A percentile compares a stretch with the other conserved stretches of the same genome.
These are phyloP conservation scores for Populus pruinosa DNA, from an alignment of 345 rosid genomes.

Conservation along the genomic window DNA sequence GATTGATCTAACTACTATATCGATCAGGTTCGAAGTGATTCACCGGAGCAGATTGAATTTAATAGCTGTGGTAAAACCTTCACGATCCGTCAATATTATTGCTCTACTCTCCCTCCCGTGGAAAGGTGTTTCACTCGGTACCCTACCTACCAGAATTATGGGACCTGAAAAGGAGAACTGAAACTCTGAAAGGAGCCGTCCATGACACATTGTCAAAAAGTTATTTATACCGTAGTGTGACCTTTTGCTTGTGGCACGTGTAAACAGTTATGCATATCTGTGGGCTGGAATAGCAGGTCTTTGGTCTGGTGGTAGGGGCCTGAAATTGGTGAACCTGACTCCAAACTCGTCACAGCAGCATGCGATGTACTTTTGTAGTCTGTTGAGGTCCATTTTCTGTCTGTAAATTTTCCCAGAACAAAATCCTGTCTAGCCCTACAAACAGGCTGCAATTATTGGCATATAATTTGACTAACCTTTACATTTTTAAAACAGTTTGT, in stretches of 20 bases:
- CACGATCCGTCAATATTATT: slow-evolving; percentile 12
- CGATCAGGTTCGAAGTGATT: too few species aligned
- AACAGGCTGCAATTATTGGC: neutral
- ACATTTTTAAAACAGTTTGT: neutral
- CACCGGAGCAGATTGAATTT: too few species aligned
- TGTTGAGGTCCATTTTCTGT: too few species aligned
- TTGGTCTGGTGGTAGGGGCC: neutral
- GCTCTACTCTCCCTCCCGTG: slow-evolving; percentile 3
- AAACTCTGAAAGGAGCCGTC: neutral
- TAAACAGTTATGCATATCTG: neutral
- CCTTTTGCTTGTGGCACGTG: slow-evolving; percentile 3
- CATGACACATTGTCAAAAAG: neutral
- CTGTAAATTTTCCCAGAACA: too few species aligned
- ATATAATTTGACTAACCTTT: too few species aligned
- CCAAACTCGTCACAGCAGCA: too few species aligned
- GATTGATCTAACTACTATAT: too few species aligned
- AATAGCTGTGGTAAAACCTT: neutral
- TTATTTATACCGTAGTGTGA: neutral
- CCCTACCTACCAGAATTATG: slow-evolving; percentile 9
- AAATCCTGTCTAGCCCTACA: too few species aligned
- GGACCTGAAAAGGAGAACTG: neutral
- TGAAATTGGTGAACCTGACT: too few species aligned
- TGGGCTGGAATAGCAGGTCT: neutral
- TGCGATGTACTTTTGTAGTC: too few species aligned
- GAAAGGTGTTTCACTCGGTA: slow-evolving; percentile 4